Conservation (phyloP, 371 early-diverging fungal species). For the Mucor plumbeus region DNA sequence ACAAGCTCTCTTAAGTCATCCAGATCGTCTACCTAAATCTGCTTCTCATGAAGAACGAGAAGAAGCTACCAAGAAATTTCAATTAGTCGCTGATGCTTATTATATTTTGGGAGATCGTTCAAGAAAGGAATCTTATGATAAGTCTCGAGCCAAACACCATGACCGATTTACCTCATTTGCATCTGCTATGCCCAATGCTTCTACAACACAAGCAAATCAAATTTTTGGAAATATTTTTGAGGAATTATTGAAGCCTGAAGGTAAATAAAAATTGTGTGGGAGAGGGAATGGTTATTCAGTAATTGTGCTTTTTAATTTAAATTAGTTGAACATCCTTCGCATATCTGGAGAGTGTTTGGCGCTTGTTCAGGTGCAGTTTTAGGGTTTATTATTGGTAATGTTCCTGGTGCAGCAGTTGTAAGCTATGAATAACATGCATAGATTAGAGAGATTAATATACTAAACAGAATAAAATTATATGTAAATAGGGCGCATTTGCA, state of each 20-base stretch:
- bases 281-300: too few species aligned
- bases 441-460: too few species aligned
- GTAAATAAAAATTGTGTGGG: conserved; percentile 1
- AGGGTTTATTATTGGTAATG: conserved; percentile 36
- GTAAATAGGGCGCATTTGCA: conserved; percentile 33
- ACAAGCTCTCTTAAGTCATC: conserved; percentile 74
- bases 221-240: conserved; percentile 38
- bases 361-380: conserved; percentile 33
- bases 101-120: conserved; percentile 73
- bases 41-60: conserved; percentile 64
- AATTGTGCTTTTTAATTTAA: too few species aligned
- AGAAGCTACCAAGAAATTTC: conserved; percentile 79
- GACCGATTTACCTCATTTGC: conserved; percentile 18
- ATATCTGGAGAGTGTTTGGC: conserved; percentile 35
- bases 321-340: conserved; percentile 33
- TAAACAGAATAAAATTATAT: background rate
- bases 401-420: conserved; percentile 38
- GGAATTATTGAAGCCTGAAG: conserved; percentile 33
- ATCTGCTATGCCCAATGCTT: conserved; percentile 26
- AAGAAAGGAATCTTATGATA: conserved; percentile 79
- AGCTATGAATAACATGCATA: background rate
- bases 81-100: conserved; percentile 81
- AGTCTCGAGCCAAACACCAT: conserved; percentile 52
- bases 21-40: conserved; percentile 70
- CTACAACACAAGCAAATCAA: conserved; percentile 29